These are phyloP conservation scores for Yamadazyma paraphyllophila DNA, from an alignment of 805 yeast genomes.

Conservation along the genomic window DNA sequence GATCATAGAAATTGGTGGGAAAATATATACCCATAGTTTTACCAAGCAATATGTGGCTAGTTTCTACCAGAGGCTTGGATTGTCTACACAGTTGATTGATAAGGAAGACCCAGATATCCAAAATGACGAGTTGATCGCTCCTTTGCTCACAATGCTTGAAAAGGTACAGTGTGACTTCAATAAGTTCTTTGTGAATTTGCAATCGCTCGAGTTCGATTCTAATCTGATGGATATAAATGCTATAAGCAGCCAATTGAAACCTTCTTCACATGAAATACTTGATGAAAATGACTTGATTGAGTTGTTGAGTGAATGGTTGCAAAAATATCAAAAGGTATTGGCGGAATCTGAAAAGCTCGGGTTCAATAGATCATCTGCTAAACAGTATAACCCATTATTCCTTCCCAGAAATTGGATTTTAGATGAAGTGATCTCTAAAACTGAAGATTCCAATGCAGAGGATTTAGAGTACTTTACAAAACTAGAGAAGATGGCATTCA, in stretches of 20 bases:
- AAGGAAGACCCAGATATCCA: conserved; percentile 33
- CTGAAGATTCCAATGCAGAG: conserved; percentile 48
- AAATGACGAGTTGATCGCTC: conserved; percentile 48
- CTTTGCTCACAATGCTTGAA: conserved; percentile 60
- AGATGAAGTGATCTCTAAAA: conserved; percentile 69
- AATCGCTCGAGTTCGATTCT: conserved; percentile 37
- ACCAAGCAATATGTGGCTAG: conserved; percentile 54
- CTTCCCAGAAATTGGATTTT: conserved; percentile 84
- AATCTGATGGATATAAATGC: conserved; percentile 4
- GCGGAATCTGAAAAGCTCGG: conserved; percentile 36
- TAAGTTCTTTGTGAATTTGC: conserved; percentile 68
- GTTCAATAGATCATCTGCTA: conserved; percentile 16
- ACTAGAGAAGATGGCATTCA: conserved; percentile 64
- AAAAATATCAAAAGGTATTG: conserved; percentile 44
- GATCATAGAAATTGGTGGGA: conserved; percentile 61
- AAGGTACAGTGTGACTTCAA: conserved; percentile 74
- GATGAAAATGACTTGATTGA: conserved; percentile 38
- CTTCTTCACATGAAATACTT: conserved; percentile 9
- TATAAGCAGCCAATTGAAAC: conserved; percentile 1
- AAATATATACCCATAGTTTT: conserved; percentile 62
- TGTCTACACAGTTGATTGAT: conserved; percentile 40
- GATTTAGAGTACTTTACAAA: conserved; percentile 55
- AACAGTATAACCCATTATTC: conserved; percentile 66
- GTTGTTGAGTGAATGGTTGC: conserved; percentile 52
- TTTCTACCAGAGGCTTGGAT: conserved; percentile 69